Conservation (phyloP, 345 rosid species). For the Cardamine resedifolia region DNA sequence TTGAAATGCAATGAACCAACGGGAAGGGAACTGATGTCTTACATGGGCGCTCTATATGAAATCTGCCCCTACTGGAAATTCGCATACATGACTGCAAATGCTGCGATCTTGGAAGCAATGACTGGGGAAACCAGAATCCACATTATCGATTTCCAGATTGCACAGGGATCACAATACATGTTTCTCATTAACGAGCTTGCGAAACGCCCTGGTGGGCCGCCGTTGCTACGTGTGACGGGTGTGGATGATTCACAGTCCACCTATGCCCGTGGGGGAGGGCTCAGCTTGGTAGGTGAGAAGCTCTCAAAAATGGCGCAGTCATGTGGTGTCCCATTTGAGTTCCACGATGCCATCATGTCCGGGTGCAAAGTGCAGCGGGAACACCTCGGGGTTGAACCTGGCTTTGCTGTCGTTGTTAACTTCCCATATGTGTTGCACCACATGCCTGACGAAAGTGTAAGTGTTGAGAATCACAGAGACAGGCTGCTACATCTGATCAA, state of each 20-base stretch:
- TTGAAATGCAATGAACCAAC: slow-evolving; percentile 80
- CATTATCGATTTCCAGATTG: slow-evolving; percentile 86
- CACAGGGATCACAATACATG: slow-evolving; percentile 86
- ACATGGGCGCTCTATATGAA: slow-evolving; percentile 72
- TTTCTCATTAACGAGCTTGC: slow-evolving; percentile 59
- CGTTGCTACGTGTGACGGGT: slow-evolving; percentile 72
- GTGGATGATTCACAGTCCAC: slow-evolving; percentile 90
- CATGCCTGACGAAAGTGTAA: slow-evolving; percentile 98
- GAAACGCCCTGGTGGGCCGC: slow-evolving; percentile 68
- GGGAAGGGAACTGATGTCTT: slow-evolving; percentile 88
- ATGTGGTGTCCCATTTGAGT: slow-evolving; percentile 68
- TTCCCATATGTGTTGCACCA: slow-evolving; percentile 88
- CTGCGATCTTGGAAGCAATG: slow-evolving; percentile 60
- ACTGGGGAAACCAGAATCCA: slow-evolving; percentile 65
- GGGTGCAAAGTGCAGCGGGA: slow-evolving; percentile 63
- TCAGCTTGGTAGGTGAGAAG: slow-evolving; percentile 61
- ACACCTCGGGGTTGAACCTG: slow-evolving; percentile 58
- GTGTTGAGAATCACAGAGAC: slow-evolving; percentile 74
- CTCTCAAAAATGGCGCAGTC: slow-evolving; percentile 51
- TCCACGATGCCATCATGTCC: slow-evolving; percentile 73
- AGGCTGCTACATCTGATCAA: slow-evolving; percentile 72
- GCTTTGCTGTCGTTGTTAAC: slow-evolving; percentile 86
- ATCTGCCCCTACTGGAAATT: slow-evolving; percentile 93
- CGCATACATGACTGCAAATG: slow-evolving; percentile 82
- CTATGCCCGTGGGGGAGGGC: slow-evolving; percentile 95